A percentile compares a stretch with the other conserved stretches of the same genome.
phyloP scores from a whole-genome alignment of 2,329 filamentous ascomycete genomes.

The Pseudocercospora fijiensis region DNA sequence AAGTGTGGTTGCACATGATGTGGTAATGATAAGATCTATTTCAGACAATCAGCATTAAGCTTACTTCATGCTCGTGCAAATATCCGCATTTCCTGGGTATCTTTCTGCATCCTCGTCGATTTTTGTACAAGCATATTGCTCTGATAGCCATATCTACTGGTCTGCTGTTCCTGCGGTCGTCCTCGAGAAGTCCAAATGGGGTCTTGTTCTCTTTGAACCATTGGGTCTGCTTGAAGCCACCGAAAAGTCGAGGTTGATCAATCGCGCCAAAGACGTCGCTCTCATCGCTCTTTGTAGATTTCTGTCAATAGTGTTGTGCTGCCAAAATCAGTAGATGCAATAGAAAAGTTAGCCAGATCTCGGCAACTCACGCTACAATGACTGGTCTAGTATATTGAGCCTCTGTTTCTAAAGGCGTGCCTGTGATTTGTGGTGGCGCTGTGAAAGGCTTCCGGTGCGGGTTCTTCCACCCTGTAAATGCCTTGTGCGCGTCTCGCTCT shows the following conservation, averaged over 20 bases:
- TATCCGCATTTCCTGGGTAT: neutral
- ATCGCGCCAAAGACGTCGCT: too few species aligned
- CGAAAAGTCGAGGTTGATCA: too few species aligned
- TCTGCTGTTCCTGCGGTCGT: neutral
- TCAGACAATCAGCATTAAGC: slow-evolving; percentile 5
- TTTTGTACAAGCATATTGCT: neutral
- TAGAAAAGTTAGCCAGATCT: neutral
- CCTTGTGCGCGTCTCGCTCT: neutral
- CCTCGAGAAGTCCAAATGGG: too few species aligned
- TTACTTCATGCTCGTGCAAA: neutral
- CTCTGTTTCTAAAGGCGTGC: neutral
- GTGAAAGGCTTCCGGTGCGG: slow-evolving; percentile 4
- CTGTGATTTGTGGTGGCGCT: neutral
- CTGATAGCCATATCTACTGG: neutral
- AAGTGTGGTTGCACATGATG: neutral
- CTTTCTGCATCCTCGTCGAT: neutral
- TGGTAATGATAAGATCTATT: neutral
- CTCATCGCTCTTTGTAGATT: neutral
- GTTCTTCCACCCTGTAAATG: neutral
- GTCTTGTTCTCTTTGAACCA: too few species aligned
- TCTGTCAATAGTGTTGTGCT: slow-evolving; percentile 4
- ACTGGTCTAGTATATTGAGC: neutral
- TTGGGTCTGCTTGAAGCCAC: too few species aligned
- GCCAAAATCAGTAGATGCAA: neutral
- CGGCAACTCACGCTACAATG: neutral